A percentile compares a stretch with the other conserved stretches of the same genome.
phyloP scores from a whole-genome alignment of 2,329 filamentous ascomycete genomes.

The Penicillium sp. region DNA sequence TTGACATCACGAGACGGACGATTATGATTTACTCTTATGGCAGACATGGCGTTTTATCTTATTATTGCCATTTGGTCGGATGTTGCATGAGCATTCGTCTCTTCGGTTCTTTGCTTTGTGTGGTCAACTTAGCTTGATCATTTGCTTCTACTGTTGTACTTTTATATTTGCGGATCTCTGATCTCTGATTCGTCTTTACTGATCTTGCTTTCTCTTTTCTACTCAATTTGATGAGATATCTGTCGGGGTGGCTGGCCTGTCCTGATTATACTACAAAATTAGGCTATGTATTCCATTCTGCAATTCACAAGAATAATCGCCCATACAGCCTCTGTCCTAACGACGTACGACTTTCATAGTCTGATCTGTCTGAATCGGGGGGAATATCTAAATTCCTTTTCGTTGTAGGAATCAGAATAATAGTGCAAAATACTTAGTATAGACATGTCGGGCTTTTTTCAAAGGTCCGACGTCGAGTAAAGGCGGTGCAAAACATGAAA shows the following conservation, averaged over 20 bases:
- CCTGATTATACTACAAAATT: neutral
- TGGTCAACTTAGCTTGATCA: slow-evolving; percentile 4
- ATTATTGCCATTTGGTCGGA: neutral
- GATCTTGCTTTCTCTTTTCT: neutral
- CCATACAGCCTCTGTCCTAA: too few species aligned
- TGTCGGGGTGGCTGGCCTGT: slow-evolving; percentile 5
- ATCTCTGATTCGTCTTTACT: neutral
- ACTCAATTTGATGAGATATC: neutral
- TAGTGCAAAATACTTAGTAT: neutral
- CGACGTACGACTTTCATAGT: too few species aligned
- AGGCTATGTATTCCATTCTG: neutral
- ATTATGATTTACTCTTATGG: slow-evolving; percentile 15
- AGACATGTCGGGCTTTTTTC: too few species aligned
- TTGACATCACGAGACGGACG: slow-evolving; percentile 9
- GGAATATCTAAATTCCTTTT: too few species aligned
- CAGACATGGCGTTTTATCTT: slow-evolving; percentile 16
- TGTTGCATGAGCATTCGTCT: slow-evolving; percentile 1
- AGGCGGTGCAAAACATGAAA: neutral
- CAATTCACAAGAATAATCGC: neutral
- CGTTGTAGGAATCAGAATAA: neutral
- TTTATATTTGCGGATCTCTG: slow-evolving; percentile 1
- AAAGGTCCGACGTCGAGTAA: too few species aligned
- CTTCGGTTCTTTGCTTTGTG: slow-evolving; percentile 8
- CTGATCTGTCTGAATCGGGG: too few species aligned
- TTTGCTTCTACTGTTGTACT: neutral